A percentile compares a stretch with the other conserved stretches of the same genome.
phyloP scores from a whole-genome alignment of 1,284 basidiomycete genomes.

The Heterobasidion occidentale region DNA sequence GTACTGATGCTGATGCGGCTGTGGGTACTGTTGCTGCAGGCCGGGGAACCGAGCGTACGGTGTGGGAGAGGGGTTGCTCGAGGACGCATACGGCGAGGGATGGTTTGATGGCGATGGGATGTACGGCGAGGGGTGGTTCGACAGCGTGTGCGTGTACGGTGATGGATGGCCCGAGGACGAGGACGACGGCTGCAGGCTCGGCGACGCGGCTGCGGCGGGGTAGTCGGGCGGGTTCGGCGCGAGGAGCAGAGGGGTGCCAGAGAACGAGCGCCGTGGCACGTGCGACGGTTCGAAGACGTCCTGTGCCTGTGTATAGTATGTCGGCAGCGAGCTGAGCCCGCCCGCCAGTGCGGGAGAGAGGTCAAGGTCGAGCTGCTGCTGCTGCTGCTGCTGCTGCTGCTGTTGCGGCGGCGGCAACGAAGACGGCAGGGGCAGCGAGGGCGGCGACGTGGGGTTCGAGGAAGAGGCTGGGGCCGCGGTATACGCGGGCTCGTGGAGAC shows the following conservation, averaged over 20 bases:
- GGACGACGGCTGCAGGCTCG: no score
- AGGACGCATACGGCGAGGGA: background rate
- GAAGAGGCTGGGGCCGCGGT: slow-evolving; percentile 6
- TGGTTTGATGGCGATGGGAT: background rate
- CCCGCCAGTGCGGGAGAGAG: no score
- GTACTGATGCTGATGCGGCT: background rate
- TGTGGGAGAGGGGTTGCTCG: slow-evolving; percentile 5
- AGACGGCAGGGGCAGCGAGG: background rate
- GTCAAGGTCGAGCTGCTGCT: no score
- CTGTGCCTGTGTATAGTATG: no score
- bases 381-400: no score
- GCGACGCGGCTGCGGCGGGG: no score
- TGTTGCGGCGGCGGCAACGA: background rate
- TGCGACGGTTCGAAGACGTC: background rate
- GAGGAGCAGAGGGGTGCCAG: background rate
- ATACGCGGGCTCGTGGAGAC: slow-evolving; percentile 23
- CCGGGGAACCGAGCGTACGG: background rate
- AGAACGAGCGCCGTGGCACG: background rate
- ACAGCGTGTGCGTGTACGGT: no score
- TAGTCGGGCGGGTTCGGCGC: background rate
- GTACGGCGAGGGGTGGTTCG: background rate
- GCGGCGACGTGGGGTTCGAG: background rate
- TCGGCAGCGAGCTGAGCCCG: no score
- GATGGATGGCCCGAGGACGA: no score
- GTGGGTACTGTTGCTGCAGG: background rate